Evolutionary conservation across 2,329 filamentous ascomycete species (phyloP).

Genomic region (Lachnellula occidentalis): DNA sequence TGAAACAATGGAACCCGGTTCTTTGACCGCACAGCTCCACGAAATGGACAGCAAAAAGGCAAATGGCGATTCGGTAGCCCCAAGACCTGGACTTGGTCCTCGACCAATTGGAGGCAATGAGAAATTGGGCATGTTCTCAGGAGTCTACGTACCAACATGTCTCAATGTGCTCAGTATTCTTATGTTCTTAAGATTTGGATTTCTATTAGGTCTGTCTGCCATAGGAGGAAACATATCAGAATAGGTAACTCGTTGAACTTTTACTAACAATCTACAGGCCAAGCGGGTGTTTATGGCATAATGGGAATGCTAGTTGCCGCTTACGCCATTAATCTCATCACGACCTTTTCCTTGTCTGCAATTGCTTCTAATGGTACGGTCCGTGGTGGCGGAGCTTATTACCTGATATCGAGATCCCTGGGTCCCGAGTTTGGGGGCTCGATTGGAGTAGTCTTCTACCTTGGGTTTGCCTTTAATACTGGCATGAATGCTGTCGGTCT

Average conservation of each 20-base stretch:
- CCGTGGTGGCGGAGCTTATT: constrained; percentile 81
- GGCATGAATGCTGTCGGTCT: constrained; percentile 83
- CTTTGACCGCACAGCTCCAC: constrained; percentile 23
- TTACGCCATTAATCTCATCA: constrained; percentile 80
- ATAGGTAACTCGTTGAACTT: background rate
- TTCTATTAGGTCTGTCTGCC: constrained; percentile 59
- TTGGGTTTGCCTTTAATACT: constrained; percentile 85
- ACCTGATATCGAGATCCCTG: constrained; percentile 77
- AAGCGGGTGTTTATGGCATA: constrained; percentile 74
- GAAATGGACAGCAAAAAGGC: constrained; percentile 23
- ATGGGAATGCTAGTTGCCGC: constrained; percentile 68
- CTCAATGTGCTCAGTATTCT: constrained; percentile 85
- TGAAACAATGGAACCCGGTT: constrained; percentile 12
- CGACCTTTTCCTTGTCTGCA: constrained; percentile 78
- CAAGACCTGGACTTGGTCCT: constrained; percentile 36
- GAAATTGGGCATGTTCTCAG: constrained; percentile 72
- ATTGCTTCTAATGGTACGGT: constrained; percentile 89
- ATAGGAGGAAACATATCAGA: background rate
- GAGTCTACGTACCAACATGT: constrained; percentile 83
- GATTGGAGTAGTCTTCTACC: constrained; percentile 81
- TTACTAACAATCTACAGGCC: constrained; percentile 30
- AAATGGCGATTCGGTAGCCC: constrained; percentile 30
- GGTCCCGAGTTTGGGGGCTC: constrained; percentile 86
- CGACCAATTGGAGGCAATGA: constrained; percentile 36
- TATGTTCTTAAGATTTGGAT: constrained; percentile 86